Evolutionary conservation across 1,284 basidiomycete species (phyloP).

Genomic region (Heterobasidion occidentale): DNA sequence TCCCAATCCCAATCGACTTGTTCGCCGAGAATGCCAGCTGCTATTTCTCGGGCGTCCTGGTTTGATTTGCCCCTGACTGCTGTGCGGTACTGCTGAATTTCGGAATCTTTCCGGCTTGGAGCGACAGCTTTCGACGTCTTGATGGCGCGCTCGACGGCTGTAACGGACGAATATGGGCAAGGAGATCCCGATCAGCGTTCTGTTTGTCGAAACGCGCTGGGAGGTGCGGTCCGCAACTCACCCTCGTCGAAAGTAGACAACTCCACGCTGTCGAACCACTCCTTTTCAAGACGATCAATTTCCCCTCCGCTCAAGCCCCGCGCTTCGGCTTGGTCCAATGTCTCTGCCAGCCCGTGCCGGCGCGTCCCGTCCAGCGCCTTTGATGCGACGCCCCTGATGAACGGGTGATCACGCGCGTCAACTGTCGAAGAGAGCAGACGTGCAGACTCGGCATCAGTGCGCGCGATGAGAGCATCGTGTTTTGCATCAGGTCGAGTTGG

Average conservation of each 20-base stretch:
- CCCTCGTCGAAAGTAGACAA: slow-evolving; percentile 84
- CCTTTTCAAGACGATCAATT: slow-evolving; percentile 69
- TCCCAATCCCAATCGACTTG: slow-evolving; percentile 85
- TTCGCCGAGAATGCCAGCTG: slow-evolving; percentile 65
- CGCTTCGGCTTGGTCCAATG: slow-evolving; percentile 67
- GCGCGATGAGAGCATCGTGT: slow-evolving; percentile 85
- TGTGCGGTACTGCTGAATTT: slow-evolving; percentile 51
- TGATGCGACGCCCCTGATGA: slow-evolving; percentile 68
- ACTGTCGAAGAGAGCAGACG: slow-evolving; percentile 81
- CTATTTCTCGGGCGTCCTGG: slow-evolving; percentile 64
- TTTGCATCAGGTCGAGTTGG: slow-evolving; percentile 83
- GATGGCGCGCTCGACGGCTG: slow-evolving; percentile 60
- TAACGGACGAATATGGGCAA: neutral
- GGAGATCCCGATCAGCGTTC: neutral
- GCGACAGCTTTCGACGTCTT: slow-evolving; percentile 29
- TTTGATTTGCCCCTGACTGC: slow-evolving; percentile 67
- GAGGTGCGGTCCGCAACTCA: slow-evolving; percentile 20
- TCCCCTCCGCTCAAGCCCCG: slow-evolving; percentile 62
- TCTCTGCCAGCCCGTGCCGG: slow-evolving; percentile 53
- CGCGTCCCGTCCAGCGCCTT: slow-evolving; percentile 25
- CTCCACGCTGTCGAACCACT: slow-evolving; percentile 70
- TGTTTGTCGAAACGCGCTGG: neutral
- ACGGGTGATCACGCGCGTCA: slow-evolving; percentile 70
- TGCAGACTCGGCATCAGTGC: slow-evolving; percentile 89
- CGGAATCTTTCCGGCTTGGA: slow-evolving; percentile 42